A percentile compares a stretch with the other conserved stretches of the same genome.
Conservation (phyloP, 441 rosid genomes). For the Croton setiger region DNA sequence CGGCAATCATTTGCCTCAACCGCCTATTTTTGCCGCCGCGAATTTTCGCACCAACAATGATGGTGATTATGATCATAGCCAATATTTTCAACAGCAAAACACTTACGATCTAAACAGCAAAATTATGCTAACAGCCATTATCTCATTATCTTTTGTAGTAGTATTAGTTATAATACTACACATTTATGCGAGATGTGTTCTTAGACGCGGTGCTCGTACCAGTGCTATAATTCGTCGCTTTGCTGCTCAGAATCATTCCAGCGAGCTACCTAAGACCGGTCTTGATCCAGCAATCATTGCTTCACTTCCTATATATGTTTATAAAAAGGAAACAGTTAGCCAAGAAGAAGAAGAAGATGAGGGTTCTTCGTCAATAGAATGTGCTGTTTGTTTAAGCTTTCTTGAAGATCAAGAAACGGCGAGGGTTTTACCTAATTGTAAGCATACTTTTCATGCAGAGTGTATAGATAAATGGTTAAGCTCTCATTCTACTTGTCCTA, state of each 20-base stretch:
- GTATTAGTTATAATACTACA: constrained; percentile 58
- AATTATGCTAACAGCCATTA: constrained; percentile 66
- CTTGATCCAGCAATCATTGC: constrained; percentile 59
- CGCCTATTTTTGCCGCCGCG: neutral
- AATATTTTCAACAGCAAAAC: neutral
- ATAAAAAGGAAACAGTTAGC: constrained; percentile 23
- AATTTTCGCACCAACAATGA: neutral
- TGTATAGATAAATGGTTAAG: constrained; percentile 91
- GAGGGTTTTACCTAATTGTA: constrained; percentile 73
- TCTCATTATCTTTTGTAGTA: constrained; percentile 58
- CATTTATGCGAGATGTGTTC: constrained; percentile 62
- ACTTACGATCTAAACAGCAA: constrained; percentile 44
- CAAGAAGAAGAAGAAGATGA: constrained; percentile 6
- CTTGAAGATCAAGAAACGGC: constrained; percentile 72
- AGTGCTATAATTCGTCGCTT: constrained; percentile 28
- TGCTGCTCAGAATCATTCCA: constrained; percentile 19
- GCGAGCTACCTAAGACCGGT: constrained; percentile 42
- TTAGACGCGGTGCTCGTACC: constrained; percentile 49
- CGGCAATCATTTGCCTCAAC: neutral
- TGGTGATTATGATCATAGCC: neutral
- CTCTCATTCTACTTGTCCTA: constrained; percentile 77
- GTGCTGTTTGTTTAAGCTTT: constrained; percentile 72
- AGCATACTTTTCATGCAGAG: constrained; percentile 65
- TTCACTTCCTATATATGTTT: constrained; percentile 58
- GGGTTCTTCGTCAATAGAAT: constrained; percentile 31